Conservation (phyloP, 257 asterid genomes). For the Catharanthus roseus region DNA sequence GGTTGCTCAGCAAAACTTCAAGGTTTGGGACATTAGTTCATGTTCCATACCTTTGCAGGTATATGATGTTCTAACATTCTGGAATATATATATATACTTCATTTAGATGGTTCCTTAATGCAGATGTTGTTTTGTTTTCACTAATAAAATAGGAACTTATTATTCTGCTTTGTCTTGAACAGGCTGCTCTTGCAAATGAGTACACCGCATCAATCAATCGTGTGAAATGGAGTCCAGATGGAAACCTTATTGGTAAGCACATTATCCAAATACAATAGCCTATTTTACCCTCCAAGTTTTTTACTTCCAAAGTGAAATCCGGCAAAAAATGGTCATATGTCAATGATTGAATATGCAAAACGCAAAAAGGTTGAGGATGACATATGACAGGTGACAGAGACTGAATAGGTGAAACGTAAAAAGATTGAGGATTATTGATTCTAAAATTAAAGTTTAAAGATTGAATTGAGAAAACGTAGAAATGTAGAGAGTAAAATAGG, state of each 20-base stretch:
- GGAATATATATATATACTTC: not conserved
- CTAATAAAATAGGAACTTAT: slow-evolving; percentile 2
- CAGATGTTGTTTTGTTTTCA: slow-evolving; percentile 5
- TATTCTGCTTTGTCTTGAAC: slow-evolving; percentile 18
- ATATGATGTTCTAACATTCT: not conserved
- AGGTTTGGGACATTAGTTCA: slow-evolving; percentile 53
- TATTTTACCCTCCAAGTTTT: too few relatives aligned
- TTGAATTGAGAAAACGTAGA: too few relatives aligned
- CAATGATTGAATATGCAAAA: too few relatives aligned
- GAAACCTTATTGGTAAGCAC: slow-evolving; percentile 49
- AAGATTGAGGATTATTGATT: too few relatives aligned
- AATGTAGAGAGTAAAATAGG: too few relatives aligned
- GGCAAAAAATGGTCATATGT: too few relatives aligned
- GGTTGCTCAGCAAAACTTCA: slow-evolving; percentile 38
- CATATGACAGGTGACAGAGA: too few relatives aligned
- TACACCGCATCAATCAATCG: slow-evolving; percentile 57
- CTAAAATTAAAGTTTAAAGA: too few relatives aligned
- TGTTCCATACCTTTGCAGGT: slow-evolving; percentile 61
- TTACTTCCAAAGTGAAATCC: too few relatives aligned
- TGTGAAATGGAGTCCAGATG: slow-evolving; percentile 65
- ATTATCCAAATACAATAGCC: not conserved
- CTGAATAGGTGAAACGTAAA: too few relatives aligned
- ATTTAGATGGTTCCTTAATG: not conserved
- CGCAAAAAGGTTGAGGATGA: too few relatives aligned
- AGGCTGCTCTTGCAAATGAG: slow-evolving; percentile 57